These are phyloP conservation scores for Ploettnerulaceae sp. DNA, from an alignment of 2,329 filamentous ascomycete genomes.

Conservation along the genomic window DNA sequence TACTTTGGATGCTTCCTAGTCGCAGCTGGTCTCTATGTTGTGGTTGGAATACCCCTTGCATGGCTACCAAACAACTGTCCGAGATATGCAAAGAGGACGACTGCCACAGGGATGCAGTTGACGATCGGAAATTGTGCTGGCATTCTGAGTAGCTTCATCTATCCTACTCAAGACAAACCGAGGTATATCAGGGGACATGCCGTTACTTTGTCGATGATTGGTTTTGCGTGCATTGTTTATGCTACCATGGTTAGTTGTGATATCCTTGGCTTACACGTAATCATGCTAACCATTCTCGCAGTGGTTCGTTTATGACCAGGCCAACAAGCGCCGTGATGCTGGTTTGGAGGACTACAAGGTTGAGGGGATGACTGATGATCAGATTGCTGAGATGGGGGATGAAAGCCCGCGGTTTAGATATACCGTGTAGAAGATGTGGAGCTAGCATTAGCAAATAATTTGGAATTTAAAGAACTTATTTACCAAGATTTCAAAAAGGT, in stretches of 20 bases:
- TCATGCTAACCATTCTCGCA: slow-evolving; percentile 20
- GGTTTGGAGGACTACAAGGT: slow-evolving; percentile 39
- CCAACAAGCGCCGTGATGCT: slow-evolving; percentile 36
- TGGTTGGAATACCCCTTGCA: slow-evolving; percentile 32
- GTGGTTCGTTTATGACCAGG: slow-evolving; percentile 25
- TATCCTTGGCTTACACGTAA: slow-evolving; percentile 20
- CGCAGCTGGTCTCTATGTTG: slow-evolving; percentile 51
- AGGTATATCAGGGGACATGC: slow-evolving; percentile 47
- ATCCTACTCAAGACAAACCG: slow-evolving; percentile 40
- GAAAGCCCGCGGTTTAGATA: slow-evolving; percentile 34
- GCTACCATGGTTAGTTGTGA: slow-evolving; percentile 24
- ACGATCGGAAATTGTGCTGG: slow-evolving; percentile 56
- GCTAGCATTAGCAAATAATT: neutral
- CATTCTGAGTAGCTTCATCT: slow-evolving; percentile 56
- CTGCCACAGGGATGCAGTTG: slow-evolving; percentile 54
- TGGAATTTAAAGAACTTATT: neutral
- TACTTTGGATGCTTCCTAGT: slow-evolving; percentile 60
- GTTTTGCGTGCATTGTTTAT: slow-evolving; percentile 40
- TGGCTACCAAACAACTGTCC: slow-evolving; percentile 50
- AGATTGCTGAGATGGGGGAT: slow-evolving; percentile 42
- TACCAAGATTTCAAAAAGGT: neutral
- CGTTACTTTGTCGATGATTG: slow-evolving; percentile 46
- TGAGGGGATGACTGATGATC: slow-evolving; percentile 41
- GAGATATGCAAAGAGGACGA: slow-evolving; percentile 56
- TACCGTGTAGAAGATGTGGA: slow-evolving; percentile 6